Conservation (phyloP, 2,329 filamentous ascomycete species). For the Botrytis elliptica region DNA sequence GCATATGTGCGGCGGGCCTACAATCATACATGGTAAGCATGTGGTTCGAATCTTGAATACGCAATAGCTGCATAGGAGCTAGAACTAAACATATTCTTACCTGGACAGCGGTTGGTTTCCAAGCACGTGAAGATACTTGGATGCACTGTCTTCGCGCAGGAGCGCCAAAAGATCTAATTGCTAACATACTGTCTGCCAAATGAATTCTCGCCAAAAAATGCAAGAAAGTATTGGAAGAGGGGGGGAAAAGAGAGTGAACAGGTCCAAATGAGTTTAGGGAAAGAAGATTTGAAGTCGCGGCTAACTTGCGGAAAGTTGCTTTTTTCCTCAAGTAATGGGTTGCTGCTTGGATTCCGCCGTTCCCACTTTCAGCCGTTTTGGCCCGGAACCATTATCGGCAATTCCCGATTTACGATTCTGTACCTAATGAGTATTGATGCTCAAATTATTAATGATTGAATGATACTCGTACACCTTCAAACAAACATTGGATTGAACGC, state of each 20-base stretch:
- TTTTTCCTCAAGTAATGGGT: slow-evolving; percentile 24
- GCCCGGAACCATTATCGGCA: slow-evolving; percentile 9
- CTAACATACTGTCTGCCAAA: slow-evolving; percentile 66
- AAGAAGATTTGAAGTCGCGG: slow-evolving; percentile 24
- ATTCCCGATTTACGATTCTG: slow-evolving; percentile 1
- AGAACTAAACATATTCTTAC: slow-evolving; percentile 45
- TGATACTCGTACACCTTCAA: background rate
- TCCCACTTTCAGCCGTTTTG: slow-evolving; percentile 21
- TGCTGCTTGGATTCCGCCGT: slow-evolving; percentile 19
- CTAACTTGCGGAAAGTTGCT: slow-evolving; percentile 23
- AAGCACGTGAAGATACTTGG: slow-evolving; percentile 62
- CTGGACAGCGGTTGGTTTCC: slow-evolving; percentile 52
- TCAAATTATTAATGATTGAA: background rate
- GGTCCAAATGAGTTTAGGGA: slow-evolving; percentile 23
- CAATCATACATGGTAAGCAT: slow-evolving; percentile 29
- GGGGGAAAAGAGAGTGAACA: slow-evolving; percentile 22
- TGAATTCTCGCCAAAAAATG: slow-evolving; percentile 7
- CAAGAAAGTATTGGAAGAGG: slow-evolving; percentile 9
- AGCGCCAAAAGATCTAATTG: slow-evolving; percentile 73
- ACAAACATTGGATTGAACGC: background rate
- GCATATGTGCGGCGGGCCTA: slow-evolving; percentile 63
- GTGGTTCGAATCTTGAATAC: slow-evolving; percentile 11
- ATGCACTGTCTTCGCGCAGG: slow-evolving; percentile 77
- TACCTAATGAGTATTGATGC: background rate
- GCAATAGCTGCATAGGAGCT: slow-evolving; percentile 22